Base-by-base conservation (phyloP, 495 filamentous ascomycete genomes). In the Cladorrhinum samala region DNA sequence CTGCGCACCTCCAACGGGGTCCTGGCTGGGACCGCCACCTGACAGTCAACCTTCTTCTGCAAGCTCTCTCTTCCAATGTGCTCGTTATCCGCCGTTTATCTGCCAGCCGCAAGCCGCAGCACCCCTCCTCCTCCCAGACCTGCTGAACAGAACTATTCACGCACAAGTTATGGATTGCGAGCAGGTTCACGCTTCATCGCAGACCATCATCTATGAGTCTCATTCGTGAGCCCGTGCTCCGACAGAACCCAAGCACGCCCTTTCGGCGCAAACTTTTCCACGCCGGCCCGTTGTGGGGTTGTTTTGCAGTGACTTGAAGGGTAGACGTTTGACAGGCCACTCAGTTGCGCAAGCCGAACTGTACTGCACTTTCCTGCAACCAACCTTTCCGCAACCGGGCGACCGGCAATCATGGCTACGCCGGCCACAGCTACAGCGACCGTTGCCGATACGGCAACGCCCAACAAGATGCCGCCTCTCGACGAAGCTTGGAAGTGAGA, bases 131-230 rank as follows among this genome's bases (percentile, higher is more conserved):
- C 41, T 50, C 57, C 24, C 46, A 56, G 47, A 53, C 45, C 46
- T 60, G 55, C 55, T 55, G 18, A 46, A 52, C 42, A 46, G 40
- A 50, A 45, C 46, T 25, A 47, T 13, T 36, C 54, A 11, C 11
- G 6, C 27, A 33, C 27, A 43, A 68, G 61, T 61, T 61, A 68
- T 68, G 66, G 66, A 68, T 58, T 63, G 57, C 43, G 46, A 39
- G 60, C 63, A 54, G 46, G 54, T 41, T 38, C 38, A 38, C 52
- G 50, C 36, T 38, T 58, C 50, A 46, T 49, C 50, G 20, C 21
- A 30, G 13, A 46, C 44, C 44, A 54, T 37, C 54, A 50, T 46
- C 50, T 57, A 62, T 67, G 64, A 67, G 58, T 56, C 20, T n/a
- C 52, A 50, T 52, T 49, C 50, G 44, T 57, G 52, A 57, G 41